Conservation (phyloP, 2,329 filamentous ascomycete genomes). For the Diaporthe sp. region DNA sequence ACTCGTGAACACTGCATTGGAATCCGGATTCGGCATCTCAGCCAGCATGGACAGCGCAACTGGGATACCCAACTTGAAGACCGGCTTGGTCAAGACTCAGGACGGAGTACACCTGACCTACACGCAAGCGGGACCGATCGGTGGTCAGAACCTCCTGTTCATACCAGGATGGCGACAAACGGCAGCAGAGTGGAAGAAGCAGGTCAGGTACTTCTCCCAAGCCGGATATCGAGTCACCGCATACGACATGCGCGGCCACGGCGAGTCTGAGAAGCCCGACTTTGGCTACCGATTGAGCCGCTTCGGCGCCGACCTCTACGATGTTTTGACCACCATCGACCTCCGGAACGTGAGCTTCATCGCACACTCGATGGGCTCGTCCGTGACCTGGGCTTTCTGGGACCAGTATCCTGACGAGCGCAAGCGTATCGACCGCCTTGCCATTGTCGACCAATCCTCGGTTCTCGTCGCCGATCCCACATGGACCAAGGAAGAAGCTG, state of each 20-base stretch:
- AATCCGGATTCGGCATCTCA: neutral
- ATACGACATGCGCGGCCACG: neutral
- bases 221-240: neutral
- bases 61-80: neutral
- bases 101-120: neutral
- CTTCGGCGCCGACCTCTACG: neutral
- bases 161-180: neutral
- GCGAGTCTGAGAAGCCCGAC: neutral
- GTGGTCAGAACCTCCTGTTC: neutral
- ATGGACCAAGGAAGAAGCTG: neutral
- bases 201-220: neutral
- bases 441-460: neutral
- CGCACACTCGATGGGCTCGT: neutral
- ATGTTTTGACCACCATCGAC: neutral
- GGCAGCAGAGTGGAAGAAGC: neutral
- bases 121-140: neutral
- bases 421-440: neutral
- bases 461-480: neutral
- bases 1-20: neutral
- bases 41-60: neutral
- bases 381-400: constrained; percentile 7
- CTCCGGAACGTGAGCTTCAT: neutral
- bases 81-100: neutral
- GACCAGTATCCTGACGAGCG: neutral
- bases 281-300: neutral